Percentiles rank a stretch among this genome's conserved stretches.
phyloP scores from a whole-genome alignment of 176 grass and related monocot genomes.

The Urochloa ruziziensis region DNA sequence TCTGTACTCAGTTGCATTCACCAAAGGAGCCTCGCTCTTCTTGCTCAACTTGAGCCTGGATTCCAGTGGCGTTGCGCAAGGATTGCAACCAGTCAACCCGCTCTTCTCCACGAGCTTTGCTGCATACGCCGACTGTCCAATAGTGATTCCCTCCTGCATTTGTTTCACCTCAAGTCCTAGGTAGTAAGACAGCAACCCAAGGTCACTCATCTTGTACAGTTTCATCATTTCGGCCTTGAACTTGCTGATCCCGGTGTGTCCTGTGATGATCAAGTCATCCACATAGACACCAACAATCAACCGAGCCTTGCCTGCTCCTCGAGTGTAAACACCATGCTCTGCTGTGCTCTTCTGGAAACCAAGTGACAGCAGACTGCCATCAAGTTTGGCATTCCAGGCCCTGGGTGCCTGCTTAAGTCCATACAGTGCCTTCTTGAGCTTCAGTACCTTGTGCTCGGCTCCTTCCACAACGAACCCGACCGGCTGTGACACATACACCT shows the following conservation, averaged over 20 bases:
- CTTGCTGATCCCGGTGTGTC: too few species aligned
- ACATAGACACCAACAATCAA: background rate
- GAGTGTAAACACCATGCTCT: background rate
- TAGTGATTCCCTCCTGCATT: too few species aligned
- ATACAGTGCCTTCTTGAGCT: background rate
- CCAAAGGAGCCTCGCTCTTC: background rate
- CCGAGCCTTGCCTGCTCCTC: too few species aligned
- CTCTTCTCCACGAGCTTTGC: too few species aligned
- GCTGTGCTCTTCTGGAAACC: background rate
- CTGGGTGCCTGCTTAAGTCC: background rate
- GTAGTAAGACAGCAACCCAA: too few species aligned
- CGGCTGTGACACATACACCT: too few species aligned
- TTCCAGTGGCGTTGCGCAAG: too few species aligned
- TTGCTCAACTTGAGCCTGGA: background rate
- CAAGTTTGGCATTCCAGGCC: background rate
- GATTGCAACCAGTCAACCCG: too few species aligned
- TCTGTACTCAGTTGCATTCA: background rate
- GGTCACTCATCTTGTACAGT: too few species aligned
- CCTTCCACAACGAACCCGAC: background rate
- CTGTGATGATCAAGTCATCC: background rate
- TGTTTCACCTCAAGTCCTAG: too few species aligned
- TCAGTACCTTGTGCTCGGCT: background rate
- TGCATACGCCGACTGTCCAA: too few species aligned
- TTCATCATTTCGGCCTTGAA: too few species aligned
- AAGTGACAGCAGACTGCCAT: background rate